Evolutionary conservation across 345 rosid species (phyloP).

Genomic region (Ceriops tagal): DNA sequence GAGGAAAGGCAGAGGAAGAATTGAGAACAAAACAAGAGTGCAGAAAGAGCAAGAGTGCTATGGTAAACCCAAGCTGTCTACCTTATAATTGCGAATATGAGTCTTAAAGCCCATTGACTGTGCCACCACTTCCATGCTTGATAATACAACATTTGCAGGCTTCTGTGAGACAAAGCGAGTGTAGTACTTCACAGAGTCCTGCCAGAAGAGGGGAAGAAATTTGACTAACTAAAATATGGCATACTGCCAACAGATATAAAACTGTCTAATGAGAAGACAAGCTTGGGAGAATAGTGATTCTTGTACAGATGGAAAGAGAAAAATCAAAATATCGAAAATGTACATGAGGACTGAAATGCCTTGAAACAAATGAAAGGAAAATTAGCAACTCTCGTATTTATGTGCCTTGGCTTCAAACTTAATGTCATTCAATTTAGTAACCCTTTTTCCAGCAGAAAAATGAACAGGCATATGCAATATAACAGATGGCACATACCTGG

Average conservation of each 20-base stretch:
- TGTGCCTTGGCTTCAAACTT: background rate
- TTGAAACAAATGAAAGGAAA: background rate
- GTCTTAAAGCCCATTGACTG: slow-evolving; percentile 99
- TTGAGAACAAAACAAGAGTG: background rate
- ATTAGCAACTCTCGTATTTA: background rate
- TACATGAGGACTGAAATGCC: background rate
- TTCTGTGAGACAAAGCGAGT: slow-evolving; percentile 79
- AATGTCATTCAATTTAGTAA: background rate
- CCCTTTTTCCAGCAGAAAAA: background rate
- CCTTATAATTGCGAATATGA: slow-evolving; percentile 93
- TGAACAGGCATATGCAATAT: slow-evolving; percentile 3
- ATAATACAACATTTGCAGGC: slow-evolving; percentile 83
- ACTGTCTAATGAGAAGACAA: no score
- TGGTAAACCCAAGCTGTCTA: slow-evolving; percentile 17
- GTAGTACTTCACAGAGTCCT: slow-evolving; percentile 80
- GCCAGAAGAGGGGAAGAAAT: slow-evolving; percentile 13
- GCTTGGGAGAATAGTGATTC: no score
- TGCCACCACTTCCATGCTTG: slow-evolving; percentile 97
- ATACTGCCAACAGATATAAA: no score
- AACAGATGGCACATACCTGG: slow-evolving; percentile 42
- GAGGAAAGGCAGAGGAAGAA: background rate
- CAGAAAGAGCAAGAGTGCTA: background rate
- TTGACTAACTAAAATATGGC: background rate
- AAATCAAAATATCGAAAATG: background rate
- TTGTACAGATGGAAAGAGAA: background rate